A percentile compares a stretch with the other conserved stretches of the same genome.
Evolutionary conservation across 2,329 filamentous ascomycete genomes (phyloP).

Genomic region (Colletotrichum cordylinicola): DNA sequence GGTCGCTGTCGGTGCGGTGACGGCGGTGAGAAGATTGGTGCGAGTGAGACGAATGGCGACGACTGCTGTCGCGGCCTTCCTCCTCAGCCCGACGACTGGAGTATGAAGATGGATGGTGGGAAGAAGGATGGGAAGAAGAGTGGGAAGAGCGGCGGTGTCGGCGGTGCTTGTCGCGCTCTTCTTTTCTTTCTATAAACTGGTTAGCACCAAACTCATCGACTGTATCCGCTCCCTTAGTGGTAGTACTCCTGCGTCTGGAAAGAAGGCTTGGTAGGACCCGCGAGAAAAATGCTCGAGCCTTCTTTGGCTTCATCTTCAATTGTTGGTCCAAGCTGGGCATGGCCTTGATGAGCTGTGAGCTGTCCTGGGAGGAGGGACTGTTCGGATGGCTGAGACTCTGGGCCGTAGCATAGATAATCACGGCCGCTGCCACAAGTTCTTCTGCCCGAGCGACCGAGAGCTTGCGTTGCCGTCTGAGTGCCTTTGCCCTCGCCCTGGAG

Average conservation of each 20-base stretch:
- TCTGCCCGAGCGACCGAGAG: constrained; percentile 52
- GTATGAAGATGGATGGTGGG: constrained; percentile 34
- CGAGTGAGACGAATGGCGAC: constrained; percentile 28
- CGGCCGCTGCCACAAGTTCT: constrained; percentile 59
- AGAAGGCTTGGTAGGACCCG: constrained; percentile 30
- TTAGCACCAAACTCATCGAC: constrained; percentile 58
- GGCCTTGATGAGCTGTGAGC: constrained; percentile 26
- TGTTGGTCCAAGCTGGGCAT: constrained; percentile 31
- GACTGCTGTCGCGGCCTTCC: constrained; percentile 32
- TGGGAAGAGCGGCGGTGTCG: constrained; percentile 46
- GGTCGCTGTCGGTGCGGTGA: constrained; percentile 43
- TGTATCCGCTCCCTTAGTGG: constrained; percentile 38
- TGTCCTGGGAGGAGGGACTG: constrained; percentile 32
- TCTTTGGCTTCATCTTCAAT: constrained; percentile 28
- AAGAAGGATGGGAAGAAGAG: constrained; percentile 32
- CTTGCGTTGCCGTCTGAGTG: constrained; percentile 50
- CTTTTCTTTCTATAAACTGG: constrained; percentile 62
- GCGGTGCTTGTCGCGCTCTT: constrained; percentile 49
- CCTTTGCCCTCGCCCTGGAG: constrained; percentile 46
- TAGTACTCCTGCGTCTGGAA: constrained; percentile 36
- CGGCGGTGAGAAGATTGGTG: constrained; percentile 28
- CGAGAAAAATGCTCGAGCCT: constrained; percentile 33
- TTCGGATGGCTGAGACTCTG: constrained; percentile 50
- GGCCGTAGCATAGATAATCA: constrained; percentile 58
- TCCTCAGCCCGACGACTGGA: constrained; percentile 38